Evolutionary conservation across 768 basidiomycete genomes (phyloP).

Genomic region (Lactifluus volemus): DNA sequence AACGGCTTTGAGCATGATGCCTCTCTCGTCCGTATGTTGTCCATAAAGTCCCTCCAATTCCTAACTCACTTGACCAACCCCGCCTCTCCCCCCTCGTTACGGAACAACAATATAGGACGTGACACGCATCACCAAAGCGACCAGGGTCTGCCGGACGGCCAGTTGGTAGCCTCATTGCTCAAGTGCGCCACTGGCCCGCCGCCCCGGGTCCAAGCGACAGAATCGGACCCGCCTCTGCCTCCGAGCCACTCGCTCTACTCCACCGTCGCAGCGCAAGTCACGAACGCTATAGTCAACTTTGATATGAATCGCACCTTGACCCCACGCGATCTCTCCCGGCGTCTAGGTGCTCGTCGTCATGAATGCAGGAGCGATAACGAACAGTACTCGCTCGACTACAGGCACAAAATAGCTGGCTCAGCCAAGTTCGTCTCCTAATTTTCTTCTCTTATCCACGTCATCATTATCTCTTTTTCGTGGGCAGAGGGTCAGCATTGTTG

Average conservation of each 20-base stretch:
- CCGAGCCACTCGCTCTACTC: constrained; percentile 7
- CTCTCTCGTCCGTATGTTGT: too few species aligned
- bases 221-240: background rate
- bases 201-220: background rate
- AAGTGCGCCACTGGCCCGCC: constrained; percentile 40
- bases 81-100: too few species aligned
- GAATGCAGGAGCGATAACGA: constrained; percentile 35
- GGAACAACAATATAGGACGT: constrained; percentile 34
- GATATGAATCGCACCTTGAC: background rate
- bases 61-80: background rate
- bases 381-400: constrained; percentile 41
- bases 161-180: constrained; percentile 37
- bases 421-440: constrained; percentile 43
- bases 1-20: too few species aligned
- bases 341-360: constrained; percentile 31
- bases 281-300: background rate
- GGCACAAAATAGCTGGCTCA: constrained; percentile 57
- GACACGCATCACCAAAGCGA: constrained; percentile 40
- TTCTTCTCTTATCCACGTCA: too few species aligned
- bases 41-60: too few species aligned
- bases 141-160: constrained; percentile 43
- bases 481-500: constrained; percentile 52
- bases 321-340: constrained; percentile 46
- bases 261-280: background rate
- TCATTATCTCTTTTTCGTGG: background rate